Conservation (phyloP, 331 rosid genomes). For the Prunus yedoensis region DNA sequence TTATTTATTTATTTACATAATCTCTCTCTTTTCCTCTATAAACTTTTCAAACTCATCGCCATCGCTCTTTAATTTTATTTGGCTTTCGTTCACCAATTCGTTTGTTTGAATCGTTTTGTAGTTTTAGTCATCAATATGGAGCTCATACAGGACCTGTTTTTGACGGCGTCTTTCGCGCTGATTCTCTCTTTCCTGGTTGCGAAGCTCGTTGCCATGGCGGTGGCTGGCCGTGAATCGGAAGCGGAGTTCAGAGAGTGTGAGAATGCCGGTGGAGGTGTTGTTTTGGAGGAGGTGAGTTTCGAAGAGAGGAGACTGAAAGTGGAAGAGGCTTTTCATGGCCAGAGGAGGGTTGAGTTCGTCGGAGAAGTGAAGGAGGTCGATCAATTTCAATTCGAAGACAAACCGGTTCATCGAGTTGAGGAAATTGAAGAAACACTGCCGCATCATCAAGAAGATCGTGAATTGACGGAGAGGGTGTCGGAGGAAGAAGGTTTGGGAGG, state of each 20-base stretch:
- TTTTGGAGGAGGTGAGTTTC: conserved; percentile 16
- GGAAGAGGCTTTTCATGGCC: conserved; percentile 24
- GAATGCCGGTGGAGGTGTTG: conserved; percentile 9
- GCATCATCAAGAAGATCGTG: neutral
- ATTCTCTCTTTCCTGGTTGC: conserved; percentile 55
- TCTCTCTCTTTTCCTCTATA: neutral
- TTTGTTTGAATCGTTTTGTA: neutral
- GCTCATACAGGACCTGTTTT: conserved; percentile 47
- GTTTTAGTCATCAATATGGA: conserved; percentile 37
- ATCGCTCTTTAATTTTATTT: neutral
- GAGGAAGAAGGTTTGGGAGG: conserved; percentile 1
- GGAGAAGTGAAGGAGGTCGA: conserved; percentile 22
- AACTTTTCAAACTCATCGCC: neutral
- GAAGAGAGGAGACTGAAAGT: conserved; percentile 33
- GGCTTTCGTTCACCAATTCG: neutral
- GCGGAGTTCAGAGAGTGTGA: conserved; percentile 8
- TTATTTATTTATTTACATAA: too few relatives aligned
- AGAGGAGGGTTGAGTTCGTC: conserved; percentile 28
- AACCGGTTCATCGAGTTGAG: neutral
- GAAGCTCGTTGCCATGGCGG: conserved; percentile 55
- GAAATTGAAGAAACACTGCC: conserved; percentile 2
- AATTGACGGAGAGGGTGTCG: neutral
- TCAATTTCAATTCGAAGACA: conserved; percentile 19
- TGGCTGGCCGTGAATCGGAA: conserved; percentile 26
- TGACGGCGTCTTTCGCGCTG: conserved; percentile 51